These are phyloP conservation scores for Psophocarpus tetragonolobus DNA, from an alignment of 306 rosid genomes.

Conservation along the genomic window DNA sequence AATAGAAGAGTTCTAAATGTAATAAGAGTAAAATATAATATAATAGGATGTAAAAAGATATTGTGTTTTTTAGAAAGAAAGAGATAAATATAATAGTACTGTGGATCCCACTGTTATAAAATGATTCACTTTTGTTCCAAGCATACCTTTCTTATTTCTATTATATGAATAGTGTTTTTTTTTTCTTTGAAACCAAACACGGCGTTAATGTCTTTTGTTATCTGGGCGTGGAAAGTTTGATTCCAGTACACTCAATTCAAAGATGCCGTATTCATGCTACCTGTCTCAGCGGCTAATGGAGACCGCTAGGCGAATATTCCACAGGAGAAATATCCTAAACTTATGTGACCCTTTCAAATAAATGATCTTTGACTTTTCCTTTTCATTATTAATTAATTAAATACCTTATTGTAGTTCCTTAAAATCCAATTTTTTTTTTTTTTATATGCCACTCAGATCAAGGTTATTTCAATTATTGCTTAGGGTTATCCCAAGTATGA, in stretches of 20 bases:
- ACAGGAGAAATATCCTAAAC: not conserved
- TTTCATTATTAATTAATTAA: not conserved
- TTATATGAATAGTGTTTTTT: no score
- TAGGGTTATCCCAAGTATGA: not conserved
- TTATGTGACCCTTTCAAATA: no score
- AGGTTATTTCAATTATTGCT: not conserved
- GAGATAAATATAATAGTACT: no score
- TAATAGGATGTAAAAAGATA: no score
- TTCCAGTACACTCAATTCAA: conserved; percentile 26
- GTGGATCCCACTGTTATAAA: no score
- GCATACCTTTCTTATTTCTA: no score
- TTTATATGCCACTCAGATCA: not conserved
- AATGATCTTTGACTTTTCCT: conserved; percentile 16
- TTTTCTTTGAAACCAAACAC: no score
- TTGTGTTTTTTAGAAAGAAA: no score
- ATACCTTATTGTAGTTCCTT: not conserved
- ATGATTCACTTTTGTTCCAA: no score
- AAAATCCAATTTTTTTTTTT: conserved; percentile 3
- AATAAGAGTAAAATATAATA: no score
- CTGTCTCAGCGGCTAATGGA: conserved; percentile 25
- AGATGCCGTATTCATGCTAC: conserved; percentile 36
- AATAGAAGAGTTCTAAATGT: no score
- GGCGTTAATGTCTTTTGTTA: not conserved
- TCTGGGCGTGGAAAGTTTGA: conserved; percentile 15
- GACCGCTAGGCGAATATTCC: conserved; percentile 26